A percentile compares a stretch with the other conserved stretches of the same genome.
These are phyloP conservation scores for Amanita rubescens DNA, from an alignment of 768 basidiomycete genomes.

Conservation along the genomic window DNA sequence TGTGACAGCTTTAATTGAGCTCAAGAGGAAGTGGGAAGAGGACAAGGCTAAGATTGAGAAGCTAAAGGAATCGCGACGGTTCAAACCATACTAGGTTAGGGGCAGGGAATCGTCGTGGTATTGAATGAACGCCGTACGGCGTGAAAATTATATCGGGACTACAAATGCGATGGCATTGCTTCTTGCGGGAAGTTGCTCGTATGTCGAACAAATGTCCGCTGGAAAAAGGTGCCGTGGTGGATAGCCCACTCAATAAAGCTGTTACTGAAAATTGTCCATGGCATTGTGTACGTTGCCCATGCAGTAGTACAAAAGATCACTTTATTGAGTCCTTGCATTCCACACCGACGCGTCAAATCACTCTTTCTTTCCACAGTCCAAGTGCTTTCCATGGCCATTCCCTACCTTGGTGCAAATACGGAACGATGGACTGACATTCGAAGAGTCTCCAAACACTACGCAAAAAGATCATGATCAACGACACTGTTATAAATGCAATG, in stretches of 20 bases:
- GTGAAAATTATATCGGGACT: no score
- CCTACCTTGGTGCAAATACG: not conserved
- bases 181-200: no score
- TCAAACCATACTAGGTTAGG: slow-evolving; percentile 74
- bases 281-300: no score
- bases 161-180: no score
- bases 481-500: not conserved
- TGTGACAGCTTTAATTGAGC: slow-evolving; percentile 55
- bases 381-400: not conserved
- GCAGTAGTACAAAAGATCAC: no score
- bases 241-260: no score
- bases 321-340: no score
- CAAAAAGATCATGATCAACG: not conserved
- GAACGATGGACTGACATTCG: not conserved
- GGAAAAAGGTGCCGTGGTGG: no score
- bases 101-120: no score
- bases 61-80: slow-evolving; percentile 69
- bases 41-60: slow-evolving; percentile 83
- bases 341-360: not conserved
- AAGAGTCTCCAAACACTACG: not conserved
- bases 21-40: slow-evolving; percentile 77
- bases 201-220: no score
- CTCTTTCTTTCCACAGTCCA: not conserved
- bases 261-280: no score
- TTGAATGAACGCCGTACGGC: no score